Conservation (phyloP, 345 rosid genomes). For the Angophora floribunda region DNA sequence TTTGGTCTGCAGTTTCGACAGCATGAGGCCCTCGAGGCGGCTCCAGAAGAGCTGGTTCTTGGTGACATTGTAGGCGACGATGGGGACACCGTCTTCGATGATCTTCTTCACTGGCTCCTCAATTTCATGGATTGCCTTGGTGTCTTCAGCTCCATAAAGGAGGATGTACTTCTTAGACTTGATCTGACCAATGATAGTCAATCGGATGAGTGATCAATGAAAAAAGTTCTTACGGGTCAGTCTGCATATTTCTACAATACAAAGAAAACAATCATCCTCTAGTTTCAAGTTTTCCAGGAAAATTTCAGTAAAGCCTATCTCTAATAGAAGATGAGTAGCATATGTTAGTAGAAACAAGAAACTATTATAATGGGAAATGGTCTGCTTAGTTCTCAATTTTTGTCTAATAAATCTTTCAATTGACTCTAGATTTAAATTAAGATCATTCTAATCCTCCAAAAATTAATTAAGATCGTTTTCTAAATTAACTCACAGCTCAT, state of each 20-base stretch:
- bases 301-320: not conserved
- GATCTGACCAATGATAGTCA: not conserved
- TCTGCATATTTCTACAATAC: not conserved
- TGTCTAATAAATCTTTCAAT: not conserved
- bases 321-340: not conserved
- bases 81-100: not conserved
- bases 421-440: not conserved
- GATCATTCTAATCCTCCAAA: not conserved
- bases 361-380: not conserved
- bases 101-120: not conserved
- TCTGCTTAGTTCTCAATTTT: not conserved
- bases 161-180: not conserved
- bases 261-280: not conserved
- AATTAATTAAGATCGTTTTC: not conserved
- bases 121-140: not conserved
- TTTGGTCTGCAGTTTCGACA: not conserved
- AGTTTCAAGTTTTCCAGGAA: not conserved
- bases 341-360: not conserved
- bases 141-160: constrained; percentile 6
- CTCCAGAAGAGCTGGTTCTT: not conserved
- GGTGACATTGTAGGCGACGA: not conserved
- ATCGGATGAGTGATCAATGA: not conserved
- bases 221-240: not conserved
- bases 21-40: not conserved
- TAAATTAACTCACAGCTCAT: not conserved